Evolutionary conservation across 257 asterid genomes (phyloP), one percentile per base, ranked within the genome.

Genomic region (Lantana camara): DNA sequence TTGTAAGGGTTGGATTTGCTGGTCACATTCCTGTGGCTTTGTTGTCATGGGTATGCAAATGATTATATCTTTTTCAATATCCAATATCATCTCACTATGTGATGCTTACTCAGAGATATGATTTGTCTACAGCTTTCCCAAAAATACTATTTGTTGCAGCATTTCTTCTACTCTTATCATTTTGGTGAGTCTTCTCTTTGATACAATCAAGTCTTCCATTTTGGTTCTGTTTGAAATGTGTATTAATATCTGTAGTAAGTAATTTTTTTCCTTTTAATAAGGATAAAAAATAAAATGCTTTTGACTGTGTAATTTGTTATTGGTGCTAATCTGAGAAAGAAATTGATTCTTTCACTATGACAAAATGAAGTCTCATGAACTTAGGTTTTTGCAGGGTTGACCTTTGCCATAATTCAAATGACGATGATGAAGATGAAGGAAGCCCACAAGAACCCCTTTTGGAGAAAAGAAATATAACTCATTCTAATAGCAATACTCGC

Each of bases 21-120:
- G 97, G 97, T 85, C 90, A 35, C 74, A 81, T 72, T 85, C 85
- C 44, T 90, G 96, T 76, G 99, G 99, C 63, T 93, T 93, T 79
- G 50, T 85, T 57, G 74, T 74, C 77, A 87, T 93, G 97, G 97
- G 99, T 93, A 82, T 24, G 89, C 60, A 75, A n/a, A 56, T 53
- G 54, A 65, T 73, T 37, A 46, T 21, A 16, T 19, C 44, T 24
- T 63, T 47, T 42, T 62, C 53, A 9, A 40, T 60, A 19, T 57
- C 60, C 52, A 46, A n/a, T 61, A 40, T 48, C 50, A 58, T 67
- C 66, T 14, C n/a, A 56, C 51, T 15, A 41, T 47, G 38, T 20
- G 30, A 46, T 12, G 46, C 69, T 71, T 49, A 64, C 73, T n/a
- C 17, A 51, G 61, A 52, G 2, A 27, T 35, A 47, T 75, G 63